Evolutionary conservation across 2,329 filamentous ascomycete species (phyloP).

Genomic region (Tolypocladium ophioglossoides): DNA sequence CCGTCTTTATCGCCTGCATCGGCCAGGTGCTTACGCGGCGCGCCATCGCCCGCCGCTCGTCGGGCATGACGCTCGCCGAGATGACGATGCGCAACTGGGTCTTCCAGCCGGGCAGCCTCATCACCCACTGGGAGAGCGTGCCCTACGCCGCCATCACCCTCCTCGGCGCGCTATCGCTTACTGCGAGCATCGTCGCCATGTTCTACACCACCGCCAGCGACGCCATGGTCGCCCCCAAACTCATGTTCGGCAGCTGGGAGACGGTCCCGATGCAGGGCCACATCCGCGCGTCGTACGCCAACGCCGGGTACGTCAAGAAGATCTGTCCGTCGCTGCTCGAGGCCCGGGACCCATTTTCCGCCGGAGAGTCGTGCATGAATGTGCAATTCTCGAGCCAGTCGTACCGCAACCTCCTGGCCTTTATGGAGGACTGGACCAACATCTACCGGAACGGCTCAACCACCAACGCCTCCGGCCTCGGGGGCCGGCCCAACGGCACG

Average conservation of each 20-base stretch:
- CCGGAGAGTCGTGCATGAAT: slow-evolving; percentile 50
- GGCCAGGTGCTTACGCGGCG: slow-evolving; percentile 66
- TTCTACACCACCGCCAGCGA: slow-evolving; percentile 71
- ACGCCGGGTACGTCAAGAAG: slow-evolving; percentile 41
- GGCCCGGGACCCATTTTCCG: slow-evolving; percentile 24
- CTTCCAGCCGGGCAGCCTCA: slow-evolving; percentile 59
- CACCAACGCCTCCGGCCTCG: slow-evolving; percentile 27
- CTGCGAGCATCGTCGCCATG: slow-evolving; percentile 54
- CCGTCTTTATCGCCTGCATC: slow-evolving; percentile 62
- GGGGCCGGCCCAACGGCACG: slow-evolving; percentile 45
- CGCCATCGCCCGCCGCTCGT: slow-evolving; percentile 48
- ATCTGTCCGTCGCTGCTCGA: slow-evolving; percentile 54
- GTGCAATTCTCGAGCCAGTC: slow-evolving; percentile 60
- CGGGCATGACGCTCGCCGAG: slow-evolving; percentile 63
- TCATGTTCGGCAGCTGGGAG: slow-evolving; percentile 48
- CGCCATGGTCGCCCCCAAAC: slow-evolving; percentile 62
- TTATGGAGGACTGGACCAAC: slow-evolving; percentile 43
- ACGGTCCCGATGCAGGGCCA: slow-evolving; percentile 38
- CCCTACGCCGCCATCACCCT: slow-evolving; percentile 52
- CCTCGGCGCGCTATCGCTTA: slow-evolving; percentile 52
- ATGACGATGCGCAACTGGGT: slow-evolving; percentile 71
- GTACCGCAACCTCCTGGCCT: slow-evolving; percentile 60
- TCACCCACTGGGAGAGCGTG: slow-evolving; percentile 58
- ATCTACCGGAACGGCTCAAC: slow-evolving; percentile 33
- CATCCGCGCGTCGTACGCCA: slow-evolving; percentile 53